A percentile compares a stretch with the other conserved stretches of the same genome.
Conservation (phyloP, 305 asterid genomes). For the Fraxinus baroniana region DNA sequence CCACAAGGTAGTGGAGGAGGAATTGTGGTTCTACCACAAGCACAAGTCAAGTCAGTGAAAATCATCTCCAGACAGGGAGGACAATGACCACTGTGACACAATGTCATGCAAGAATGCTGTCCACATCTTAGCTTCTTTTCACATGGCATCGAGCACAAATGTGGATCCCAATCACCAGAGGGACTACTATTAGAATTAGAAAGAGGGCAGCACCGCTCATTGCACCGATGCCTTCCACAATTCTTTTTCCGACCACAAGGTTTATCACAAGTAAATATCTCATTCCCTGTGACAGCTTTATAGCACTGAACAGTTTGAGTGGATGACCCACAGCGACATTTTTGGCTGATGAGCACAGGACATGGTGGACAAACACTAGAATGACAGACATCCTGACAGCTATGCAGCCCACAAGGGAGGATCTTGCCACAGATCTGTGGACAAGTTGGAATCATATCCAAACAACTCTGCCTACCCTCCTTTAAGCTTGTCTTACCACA, state of each 20-base stretch:
- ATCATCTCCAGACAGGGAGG: conserved; percentile 92
- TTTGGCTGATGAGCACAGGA: conserved; percentile 60
- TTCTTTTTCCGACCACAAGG: conserved; percentile 86
- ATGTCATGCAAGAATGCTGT: conserved; percentile 78
- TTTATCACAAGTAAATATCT: conserved; percentile 67
- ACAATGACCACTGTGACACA: conserved; percentile 96
- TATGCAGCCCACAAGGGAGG: conserved; percentile 73
- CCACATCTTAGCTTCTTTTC: conserved; percentile 95
- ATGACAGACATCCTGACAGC: conserved; percentile 69
- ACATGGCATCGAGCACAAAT: conserved; percentile 90
- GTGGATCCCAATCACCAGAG: conserved; percentile 65
- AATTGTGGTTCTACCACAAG: conserved; percentile 86
- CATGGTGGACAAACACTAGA: conserved; percentile 78
- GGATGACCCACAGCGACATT: conserved; percentile 86
- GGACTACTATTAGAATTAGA: conserved; percentile 47
- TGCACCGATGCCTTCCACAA: conserved; percentile 95
- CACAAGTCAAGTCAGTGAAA: conserved; percentile 82
- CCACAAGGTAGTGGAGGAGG: conserved; percentile 98
- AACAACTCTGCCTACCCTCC: conserved; percentile 65
- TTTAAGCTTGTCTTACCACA: conserved; percentile 75
- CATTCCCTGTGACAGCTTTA: conserved; percentile 49
- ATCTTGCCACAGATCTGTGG: conserved; percentile 61
- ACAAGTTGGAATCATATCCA: conserved; percentile 86
- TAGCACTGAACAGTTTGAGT: conserved; percentile 82
- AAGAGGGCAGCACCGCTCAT: conserved; percentile 86